Evolutionary conservation across 2,329 filamentous ascomycete species (phyloP).

Genomic region (Leptographium wingfieldii): DNA sequence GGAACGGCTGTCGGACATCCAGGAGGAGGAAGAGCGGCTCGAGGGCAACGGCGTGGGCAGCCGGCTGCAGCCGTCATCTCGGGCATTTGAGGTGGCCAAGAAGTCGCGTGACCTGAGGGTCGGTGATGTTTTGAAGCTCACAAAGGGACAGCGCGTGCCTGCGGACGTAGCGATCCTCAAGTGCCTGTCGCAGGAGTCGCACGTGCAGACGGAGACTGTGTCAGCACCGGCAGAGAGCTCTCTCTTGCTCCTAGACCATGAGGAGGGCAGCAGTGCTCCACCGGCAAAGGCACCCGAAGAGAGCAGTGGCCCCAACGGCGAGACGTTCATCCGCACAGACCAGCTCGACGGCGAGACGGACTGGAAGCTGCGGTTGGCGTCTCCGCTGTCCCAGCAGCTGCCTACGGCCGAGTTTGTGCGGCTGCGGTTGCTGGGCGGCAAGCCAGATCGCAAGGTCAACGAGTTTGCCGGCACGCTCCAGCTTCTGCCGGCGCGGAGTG

Average conservation of each 20-base stretch:
- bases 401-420: constrained; percentile 57
- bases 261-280: constrained; percentile 12
- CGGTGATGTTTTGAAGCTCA: constrained; percentile 86
- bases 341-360: constrained; percentile 97
- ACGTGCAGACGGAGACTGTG: constrained; percentile 25
- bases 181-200: constrained; percentile 33
- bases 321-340: constrained; percentile 95
- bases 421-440: constrained; percentile 65
- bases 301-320: constrained; percentile 44
- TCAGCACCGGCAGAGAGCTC: background rate
- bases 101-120: constrained; percentile 84
- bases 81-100: constrained; percentile 56
- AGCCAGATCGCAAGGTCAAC: constrained; percentile 88
- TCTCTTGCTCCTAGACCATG: constrained; percentile 2
- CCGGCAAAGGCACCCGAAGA: background rate
- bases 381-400: constrained; percentile 72
- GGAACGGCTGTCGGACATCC: constrained; percentile 49
- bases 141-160: constrained; percentile 84
- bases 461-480: constrained; percentile 88
- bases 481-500: constrained; percentile 45
- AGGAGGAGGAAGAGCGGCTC: constrained; percentile 51
- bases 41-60: constrained; percentile 25
- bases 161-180: constrained; percentile 91
- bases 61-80: constrained; percentile 27
- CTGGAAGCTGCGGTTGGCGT: constrained; percentile 90